Evolutionary conservation across 805 yeast species (phyloP), one percentile per base, ranked within the genome.

Genomic region (Yamadazyma endophytica): DNA sequence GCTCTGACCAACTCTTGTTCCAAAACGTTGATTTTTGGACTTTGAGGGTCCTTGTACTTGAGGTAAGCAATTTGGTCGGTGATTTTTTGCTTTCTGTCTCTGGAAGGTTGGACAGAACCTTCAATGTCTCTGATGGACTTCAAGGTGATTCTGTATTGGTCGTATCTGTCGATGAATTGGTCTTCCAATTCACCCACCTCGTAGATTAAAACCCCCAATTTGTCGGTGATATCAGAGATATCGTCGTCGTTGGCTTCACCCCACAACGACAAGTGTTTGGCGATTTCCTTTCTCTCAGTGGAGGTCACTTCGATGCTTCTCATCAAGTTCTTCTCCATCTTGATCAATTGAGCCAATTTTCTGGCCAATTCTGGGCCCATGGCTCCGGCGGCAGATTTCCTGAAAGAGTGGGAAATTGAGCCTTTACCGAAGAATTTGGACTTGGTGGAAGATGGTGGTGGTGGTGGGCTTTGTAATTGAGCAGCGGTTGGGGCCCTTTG

Each of bases 1-100:
- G 97, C 97, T 68, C 98, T 82, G 47, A 92, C 97, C 60, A 92
- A 77, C 70, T 92, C 97, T 72, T 92, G 97, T 75, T 90, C 98
- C 62, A 90, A 78, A 33, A 89, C 90, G 45, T 85, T 80, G 47
- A 90, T 84, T 75, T 90, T 90, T 61, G 96, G 94, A 33, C 96
- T 87, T 68, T 84, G 87, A 43, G 98, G 97, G 65, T 90, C 97
- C 76, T 90, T 90, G 76, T 92, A 92, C 73, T 92, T 92, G 68
- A 90, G 78, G 68, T 86, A 87, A 43, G 97, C 97, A 68, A 90
- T 90, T 70, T 89, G 89, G 64, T 90, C 96, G 46, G 97, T 88
- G 62, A 90, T 85, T 70, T 89, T 89, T 62, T 86, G 95, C 73
- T 92, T 90, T 61, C 97, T 82, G 73, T 90, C 97, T 68, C 97